These are phyloP conservation scores for Tetradesmus obliquus DNA, from an alignment of 139 green algal species.

Conservation along the genomic window DNA sequence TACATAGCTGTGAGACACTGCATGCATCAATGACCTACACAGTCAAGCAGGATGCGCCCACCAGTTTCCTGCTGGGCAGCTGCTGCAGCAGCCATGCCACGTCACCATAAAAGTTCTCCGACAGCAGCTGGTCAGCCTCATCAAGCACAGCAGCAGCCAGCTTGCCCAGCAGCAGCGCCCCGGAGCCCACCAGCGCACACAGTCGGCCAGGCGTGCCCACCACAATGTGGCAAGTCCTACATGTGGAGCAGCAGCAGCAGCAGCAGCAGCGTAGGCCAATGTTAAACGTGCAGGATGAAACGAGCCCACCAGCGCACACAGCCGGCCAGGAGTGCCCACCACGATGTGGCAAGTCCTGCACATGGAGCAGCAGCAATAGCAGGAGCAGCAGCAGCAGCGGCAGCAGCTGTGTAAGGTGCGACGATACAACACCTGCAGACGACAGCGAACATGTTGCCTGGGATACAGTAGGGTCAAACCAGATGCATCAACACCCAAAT, in stretches of 20 bases:
- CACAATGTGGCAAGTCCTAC: slow-evolving; percentile 75
- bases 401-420: neutral
- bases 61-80: slow-evolving; percentile 71
- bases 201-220: slow-evolving; percentile 86
- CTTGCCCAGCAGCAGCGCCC: slow-evolving; percentile 9
- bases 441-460: neutral
- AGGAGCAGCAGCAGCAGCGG: neutral
- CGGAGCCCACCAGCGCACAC: slow-evolving; percentile 60
- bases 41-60: slow-evolving; percentile 9
- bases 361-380: neutral
- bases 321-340: slow-evolving; percentile 82
- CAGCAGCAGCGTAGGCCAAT: neutral
- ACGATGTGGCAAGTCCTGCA: slow-evolving; percentile 68
- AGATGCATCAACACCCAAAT: no score
- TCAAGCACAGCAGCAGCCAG: slow-evolving; percentile 79
- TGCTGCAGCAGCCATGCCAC: slow-evolving; percentile 62
- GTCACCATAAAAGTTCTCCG: slow-evolving; percentile 61
- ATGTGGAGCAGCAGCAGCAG: neutral
- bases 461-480: no score
- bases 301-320: slow-evolving; percentile 64
- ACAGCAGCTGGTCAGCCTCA: slow-evolving; percentile 85
- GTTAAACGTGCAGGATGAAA: no score
- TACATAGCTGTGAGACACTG: no score
- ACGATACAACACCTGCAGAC: neutral
- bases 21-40: neutral